Percentiles rank a stretch among this genome's conserved stretches.
Conservation (phyloP, 495 filamentous ascomycete species). For the Neurospora sp. region DNA sequence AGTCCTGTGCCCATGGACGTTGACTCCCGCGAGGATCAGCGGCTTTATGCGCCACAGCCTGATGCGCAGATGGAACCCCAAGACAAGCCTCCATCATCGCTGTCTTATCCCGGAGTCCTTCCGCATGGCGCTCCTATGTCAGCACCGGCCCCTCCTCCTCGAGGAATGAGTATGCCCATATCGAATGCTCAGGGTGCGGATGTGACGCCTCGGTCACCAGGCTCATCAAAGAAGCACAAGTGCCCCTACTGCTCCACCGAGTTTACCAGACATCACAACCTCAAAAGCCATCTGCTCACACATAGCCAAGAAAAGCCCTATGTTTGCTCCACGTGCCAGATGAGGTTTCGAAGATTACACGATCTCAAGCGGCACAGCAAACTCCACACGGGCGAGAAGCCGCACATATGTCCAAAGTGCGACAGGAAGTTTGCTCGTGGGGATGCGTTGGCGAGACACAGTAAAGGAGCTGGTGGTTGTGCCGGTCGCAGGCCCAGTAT, state of each 20-base stretch:
- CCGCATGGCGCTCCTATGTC: conserved; percentile 26
- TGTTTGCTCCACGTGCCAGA: conserved; percentile 76
- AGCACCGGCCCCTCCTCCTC: conserved; percentile 37
- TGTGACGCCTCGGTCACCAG: conserved; percentile 32
- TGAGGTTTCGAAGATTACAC: conserved; percentile 84
- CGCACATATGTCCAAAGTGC: conserved; percentile 89
- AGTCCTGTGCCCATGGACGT: conserved; percentile 36
- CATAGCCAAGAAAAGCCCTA: conserved; percentile 99
- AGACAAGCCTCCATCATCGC: conserved; percentile 32
- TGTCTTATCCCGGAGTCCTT: conserved; percentile 36
- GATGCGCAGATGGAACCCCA: conserved; percentile 32
- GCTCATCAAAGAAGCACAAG: conserved; percentile 78
- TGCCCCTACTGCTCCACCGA: conserved; percentile 93
- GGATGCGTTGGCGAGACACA: conserved; percentile 88
- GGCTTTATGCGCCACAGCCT: conserved; percentile 28
- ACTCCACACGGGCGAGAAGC: conserved; percentile 91
- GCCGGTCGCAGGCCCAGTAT: conserved; percentile 82
- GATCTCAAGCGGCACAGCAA: conserved; percentile 95
- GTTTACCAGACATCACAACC: conserved; percentile 95
- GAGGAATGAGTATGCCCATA: conserved; percentile 70
- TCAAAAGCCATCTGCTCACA: conserved; percentile 97
- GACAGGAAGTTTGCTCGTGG: conserved; percentile 90
- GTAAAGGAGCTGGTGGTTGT: conserved; percentile 92
- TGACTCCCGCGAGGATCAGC: conserved; percentile 25
- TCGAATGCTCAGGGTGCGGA: conserved; percentile 50